These are phyloP conservation scores for Trapa bicornis DNA, from an alignment of 345 rosid species.

Conservation along the genomic window DNA sequence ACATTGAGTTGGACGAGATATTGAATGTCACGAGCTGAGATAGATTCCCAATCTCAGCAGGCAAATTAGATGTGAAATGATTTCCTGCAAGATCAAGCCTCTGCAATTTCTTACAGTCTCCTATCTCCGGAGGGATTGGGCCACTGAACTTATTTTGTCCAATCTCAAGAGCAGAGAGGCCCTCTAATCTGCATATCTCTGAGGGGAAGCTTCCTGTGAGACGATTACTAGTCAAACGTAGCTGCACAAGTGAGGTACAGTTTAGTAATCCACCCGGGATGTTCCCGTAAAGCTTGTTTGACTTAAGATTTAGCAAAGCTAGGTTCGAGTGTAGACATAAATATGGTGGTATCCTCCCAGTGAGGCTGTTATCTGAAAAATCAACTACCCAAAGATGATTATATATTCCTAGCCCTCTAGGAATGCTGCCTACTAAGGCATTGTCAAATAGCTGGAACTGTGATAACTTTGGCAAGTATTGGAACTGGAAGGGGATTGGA, in stretches of 20 bases:
- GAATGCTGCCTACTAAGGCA: constrained; percentile 53
- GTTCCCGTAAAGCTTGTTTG: constrained; percentile 54
- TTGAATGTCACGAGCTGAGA: constrained; percentile 70
- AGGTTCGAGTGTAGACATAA: constrained; percentile 47
- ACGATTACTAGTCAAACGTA: constrained; percentile 51
- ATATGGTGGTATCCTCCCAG: constrained; percentile 66
- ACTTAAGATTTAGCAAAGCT: constrained; percentile 52
- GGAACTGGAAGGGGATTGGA: constrained; percentile 58
- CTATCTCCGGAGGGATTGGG: constrained; percentile 55
- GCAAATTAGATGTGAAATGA: constrained; percentile 47
- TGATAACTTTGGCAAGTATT: constrained; percentile 48
- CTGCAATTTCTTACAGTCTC: constrained; percentile 54
- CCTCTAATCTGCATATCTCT: constrained; percentile 55
- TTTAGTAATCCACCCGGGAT: constrained; percentile 47
- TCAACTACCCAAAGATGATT: constrained; percentile 79
- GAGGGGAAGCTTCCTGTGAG: constrained; percentile 77
- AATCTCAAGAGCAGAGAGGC: constrained; percentile 67
- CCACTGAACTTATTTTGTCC: constrained; percentile 72
- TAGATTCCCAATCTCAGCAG: constrained; percentile 62
- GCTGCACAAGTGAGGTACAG: constrained; percentile 54
- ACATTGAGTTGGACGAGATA: constrained; percentile 60
- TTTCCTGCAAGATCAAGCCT: constrained; percentile 70
- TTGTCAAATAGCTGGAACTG: constrained; percentile 87
- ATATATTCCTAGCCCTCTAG: constrained; percentile 57
- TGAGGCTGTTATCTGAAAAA: constrained; percentile 61